These are phyloP conservation scores for Dipodascus geniculatus DNA, from an alignment of 805 yeast species.

Conservation along the genomic window DNA sequence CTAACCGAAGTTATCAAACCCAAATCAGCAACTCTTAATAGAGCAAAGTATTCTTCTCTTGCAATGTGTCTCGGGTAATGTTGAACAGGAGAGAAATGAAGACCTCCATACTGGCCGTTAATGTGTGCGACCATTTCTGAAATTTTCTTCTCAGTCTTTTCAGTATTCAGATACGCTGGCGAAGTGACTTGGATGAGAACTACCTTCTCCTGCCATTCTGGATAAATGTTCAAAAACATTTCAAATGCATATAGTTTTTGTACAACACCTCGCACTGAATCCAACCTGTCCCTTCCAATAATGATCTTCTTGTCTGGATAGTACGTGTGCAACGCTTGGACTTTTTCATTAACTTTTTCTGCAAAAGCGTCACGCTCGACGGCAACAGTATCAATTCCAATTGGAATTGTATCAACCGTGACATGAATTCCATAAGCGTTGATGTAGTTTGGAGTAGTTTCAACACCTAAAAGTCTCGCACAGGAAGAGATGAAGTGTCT, in stretches of 20 bases:
- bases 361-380: slow-evolving; percentile 54
- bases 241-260: slow-evolving; percentile 91
- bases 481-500: slow-evolving; percentile 89
- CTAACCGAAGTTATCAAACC: slow-evolving; percentile 83
- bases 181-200: slow-evolving; percentile 87
- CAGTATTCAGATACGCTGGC: slow-evolving; percentile 49
- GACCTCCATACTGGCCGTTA: slow-evolving; percentile 72
- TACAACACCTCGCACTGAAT: slow-evolving; percentile 82
- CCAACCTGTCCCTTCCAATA: slow-evolving; percentile 89
- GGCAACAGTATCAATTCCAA: slow-evolving; percentile 72
- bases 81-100: slow-evolving; percentile 78
- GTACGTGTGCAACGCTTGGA: slow-evolving; percentile 42
- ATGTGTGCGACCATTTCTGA: slow-evolving; percentile 71
- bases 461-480: slow-evolving; percentile 76
- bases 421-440: slow-evolving; percentile 69
- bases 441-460: slow-evolving; percentile 35
- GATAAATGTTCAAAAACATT: slow-evolving; percentile 76
- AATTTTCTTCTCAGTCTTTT: slow-evolving; percentile 68
- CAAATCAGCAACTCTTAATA: slow-evolving; percentile 79
- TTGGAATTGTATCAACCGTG: slow-evolving; percentile 65
- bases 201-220: slow-evolving; percentile 82
- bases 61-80: slow-evolving; percentile 87
- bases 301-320: slow-evolving; percentile 49
- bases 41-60: slow-evolving; percentile 79
- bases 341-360: slow-evolving; percentile 34